Conservation (phyloP, 163 green algal genomes). For the Chlorella variabilis region DNA sequence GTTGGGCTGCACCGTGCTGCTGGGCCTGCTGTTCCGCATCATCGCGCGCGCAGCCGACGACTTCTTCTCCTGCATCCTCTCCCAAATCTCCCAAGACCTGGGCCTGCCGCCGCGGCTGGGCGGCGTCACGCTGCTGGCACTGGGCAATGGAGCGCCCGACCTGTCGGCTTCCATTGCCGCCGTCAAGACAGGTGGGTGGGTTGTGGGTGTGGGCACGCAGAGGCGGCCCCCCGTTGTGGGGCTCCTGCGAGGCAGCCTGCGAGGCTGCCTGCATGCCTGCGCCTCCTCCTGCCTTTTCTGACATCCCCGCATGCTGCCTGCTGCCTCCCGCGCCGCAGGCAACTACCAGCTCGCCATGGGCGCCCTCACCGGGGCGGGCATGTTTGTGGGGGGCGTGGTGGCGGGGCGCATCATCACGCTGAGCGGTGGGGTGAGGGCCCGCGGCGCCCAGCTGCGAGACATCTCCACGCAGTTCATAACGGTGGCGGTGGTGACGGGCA, state of each 20-base stretch:
- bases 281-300: no score
- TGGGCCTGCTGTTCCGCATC: conserved; percentile 76
- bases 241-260: no score
- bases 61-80: conserved; percentile 88
- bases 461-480: conserved; percentile 69
- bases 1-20: conserved; percentile 39
- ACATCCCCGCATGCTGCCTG: no score
- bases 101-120: conserved; percentile 86
- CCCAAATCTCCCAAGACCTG: conserved; percentile 70
- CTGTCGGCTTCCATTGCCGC: conserved; percentile 85
- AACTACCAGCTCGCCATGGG: conserved; percentile 68
- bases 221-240: no score
- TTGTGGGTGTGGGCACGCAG: no score
- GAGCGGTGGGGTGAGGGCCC: conserved; percentile 63
- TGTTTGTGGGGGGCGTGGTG: conserved; percentile 92
- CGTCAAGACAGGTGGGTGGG: conserved; percentile 65
- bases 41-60: conserved; percentile 87
- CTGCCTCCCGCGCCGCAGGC: not conserved
- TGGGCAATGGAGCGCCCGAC: conserved; percentile 91
- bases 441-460: conserved; percentile 82
- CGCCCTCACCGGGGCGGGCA: conserved; percentile 80
- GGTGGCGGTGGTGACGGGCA: conserved; percentile 53
- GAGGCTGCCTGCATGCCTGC: no score
- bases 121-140: conserved; percentile 89
- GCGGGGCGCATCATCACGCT: conserved; percentile 70